Evolutionary conservation across 1,284 basidiomycete species (phyloP).

Genomic region (Trichosporon coremiiforme): DNA sequence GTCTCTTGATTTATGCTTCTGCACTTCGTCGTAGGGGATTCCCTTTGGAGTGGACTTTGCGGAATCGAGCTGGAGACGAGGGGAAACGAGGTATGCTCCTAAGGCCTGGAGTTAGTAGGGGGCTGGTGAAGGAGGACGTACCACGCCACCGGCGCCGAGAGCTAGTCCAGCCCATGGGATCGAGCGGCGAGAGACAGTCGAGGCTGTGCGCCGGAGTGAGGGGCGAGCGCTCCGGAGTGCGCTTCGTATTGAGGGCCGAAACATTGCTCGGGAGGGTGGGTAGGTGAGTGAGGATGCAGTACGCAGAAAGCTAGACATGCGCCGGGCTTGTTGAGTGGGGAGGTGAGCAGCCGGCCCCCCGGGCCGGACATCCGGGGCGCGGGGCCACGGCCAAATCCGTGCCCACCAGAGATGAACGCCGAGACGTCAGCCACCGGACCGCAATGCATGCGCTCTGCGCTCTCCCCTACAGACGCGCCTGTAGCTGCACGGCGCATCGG

Average conservation of each 20-base stretch:
- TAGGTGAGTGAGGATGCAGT: no score
- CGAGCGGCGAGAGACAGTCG: background rate
- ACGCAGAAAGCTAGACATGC: no score
- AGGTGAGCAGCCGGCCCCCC: background rate
- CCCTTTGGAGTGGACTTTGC: background rate
- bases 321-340: background rate
- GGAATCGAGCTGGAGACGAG: background rate
- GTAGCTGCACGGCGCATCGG: no score
- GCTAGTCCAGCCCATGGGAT: background rate
- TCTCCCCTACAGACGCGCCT: no score
- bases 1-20: slow-evolving; percentile 60
- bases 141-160: background rate
- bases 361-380: background rate
- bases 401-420: background rate
- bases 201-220: background rate
- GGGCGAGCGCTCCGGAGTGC: background rate
- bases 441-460: background rate
- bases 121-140: background rate
- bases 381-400: background rate
- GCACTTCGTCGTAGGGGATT: slow-evolving; percentile 59
- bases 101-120: slow-evolving; percentile 18
- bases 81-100: slow-evolving; percentile 10
- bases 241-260: background rate
- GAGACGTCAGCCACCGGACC: background rate
- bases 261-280: no score